Evolutionary conservation across 192 early-diverging fungal species (phyloP), one percentile per base, ranked within the genome.

Genomic region (Phycomyces nitens): DNA sequence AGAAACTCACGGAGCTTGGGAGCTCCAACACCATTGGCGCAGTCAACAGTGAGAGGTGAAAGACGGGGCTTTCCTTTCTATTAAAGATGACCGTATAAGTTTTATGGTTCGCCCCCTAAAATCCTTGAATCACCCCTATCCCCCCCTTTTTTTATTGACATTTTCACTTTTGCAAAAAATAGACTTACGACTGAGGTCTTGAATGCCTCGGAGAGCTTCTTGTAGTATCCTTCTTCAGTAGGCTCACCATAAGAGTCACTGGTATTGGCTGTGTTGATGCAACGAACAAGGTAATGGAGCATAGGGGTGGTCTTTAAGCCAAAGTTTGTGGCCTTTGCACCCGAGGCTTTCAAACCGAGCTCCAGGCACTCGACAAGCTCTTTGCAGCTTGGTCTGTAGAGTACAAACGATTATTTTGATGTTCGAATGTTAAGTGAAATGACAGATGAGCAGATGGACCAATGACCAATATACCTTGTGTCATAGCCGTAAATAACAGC

Each of bases 11-110:
- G 81, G 66, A 96, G 80, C 70, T 93, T 90, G 55, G 91, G 90
- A 29, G 94, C 96, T 56, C 97, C 97, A 26, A 99, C 92, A 47
- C 97, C 97, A 65, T 99, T 98, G 14, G 97, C 97, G 29, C 89
- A 87, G 69, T 99, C 97, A 34, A 98, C 85, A 53, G 83, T 59
- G 50, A 99, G 75, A 42, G 83, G 70, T 21, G 93, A 84, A 12
- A 88, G 77, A 23, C 67, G 71, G 29, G 83, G 66, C 66, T 89
- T 89, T 39, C 91, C 94, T 29, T 80, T 78, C 89, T 91, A 64
- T 4, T 53, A 39, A 54, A 18, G 18, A 63, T 15, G 29, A 40
- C 10, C 20, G 34, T 41, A 62, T 51, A 34, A 7, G 29, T 34
- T 34, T 34, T 34, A 34, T 34, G 29, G 7, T 34, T 34, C 29